Percentiles rank a stretch among this genome's conserved stretches.
phyloP scores from a whole-genome alignment of 2,329 filamentous ascomycete genomes.

The Pyricularia pennisetigena region DNA sequence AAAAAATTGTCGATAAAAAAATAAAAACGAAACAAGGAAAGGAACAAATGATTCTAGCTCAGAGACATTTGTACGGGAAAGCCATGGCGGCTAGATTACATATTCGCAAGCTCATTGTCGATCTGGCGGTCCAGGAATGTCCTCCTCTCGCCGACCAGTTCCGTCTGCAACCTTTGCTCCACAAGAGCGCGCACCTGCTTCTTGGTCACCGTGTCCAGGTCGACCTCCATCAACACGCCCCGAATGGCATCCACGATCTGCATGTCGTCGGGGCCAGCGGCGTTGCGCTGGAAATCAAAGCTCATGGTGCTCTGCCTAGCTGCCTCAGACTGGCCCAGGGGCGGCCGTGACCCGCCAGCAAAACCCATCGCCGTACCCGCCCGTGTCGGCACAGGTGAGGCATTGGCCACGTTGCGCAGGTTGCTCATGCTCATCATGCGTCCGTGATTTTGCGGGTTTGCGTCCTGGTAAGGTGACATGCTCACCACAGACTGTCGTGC shows the following conservation, averaged over 20 bases:
- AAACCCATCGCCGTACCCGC: conserved; percentile 36
- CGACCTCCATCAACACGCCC: conserved; percentile 73
- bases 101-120: conserved; percentile 85
- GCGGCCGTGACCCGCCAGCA: conserved; percentile 33
- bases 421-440: conserved; percentile 49
- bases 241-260: conserved; percentile 80
- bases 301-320: conserved; percentile 33
- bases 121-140: conserved; percentile 89
- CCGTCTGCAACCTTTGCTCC: conserved; percentile 86
- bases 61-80: not conserved
- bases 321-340: conserved; percentile 31
- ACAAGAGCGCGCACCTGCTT: conserved; percentile 89
- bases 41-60: not conserved
- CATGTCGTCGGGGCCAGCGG: conserved; percentile 62
- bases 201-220: conserved; percentile 96
- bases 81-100: conserved; percentile 45
- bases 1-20: not conserved
- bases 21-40: not conserved
- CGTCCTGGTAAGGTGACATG: conserved; percentile 32
- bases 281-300: conserved; percentile 51
- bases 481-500: conserved; percentile 65
- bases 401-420: conserved; percentile 37
- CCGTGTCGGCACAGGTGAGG: conserved; percentile 30
- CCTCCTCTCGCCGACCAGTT: conserved; percentile 75
- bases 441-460: not conserved